Base-by-base conservation (phyloP, 2,329 filamentous ascomycete species). In the Didymosphaeria variabile region DNA sequence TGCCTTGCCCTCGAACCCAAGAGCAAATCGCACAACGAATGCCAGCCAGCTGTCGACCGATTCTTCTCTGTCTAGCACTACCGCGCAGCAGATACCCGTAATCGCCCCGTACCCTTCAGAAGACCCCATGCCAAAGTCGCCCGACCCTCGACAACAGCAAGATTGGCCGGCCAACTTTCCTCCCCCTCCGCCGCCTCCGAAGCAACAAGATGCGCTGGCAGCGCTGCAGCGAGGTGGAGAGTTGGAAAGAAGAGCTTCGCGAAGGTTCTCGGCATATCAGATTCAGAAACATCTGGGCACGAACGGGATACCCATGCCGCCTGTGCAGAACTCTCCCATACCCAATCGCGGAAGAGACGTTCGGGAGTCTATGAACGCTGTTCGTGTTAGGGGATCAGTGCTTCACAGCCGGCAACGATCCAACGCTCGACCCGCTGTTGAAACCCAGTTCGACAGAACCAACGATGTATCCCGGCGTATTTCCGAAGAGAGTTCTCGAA, bases 261-360 rank as follows among this genome's bases (percentile, higher is more conserved):
- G 94, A 68, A 86, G 95, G 72, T 99, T 98, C 76, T 98, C 95
- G 1, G 91, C 93, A 56, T 99, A 98, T 76, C 95, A 99, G 74
- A 97, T 99, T 68, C 92, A 93, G 49, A 98, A 97, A 75, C 93
- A 97, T 71, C 83, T 98, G 1, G 94, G 94, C 12, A 90, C 91
- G 17, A 93, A 90, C 78, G 93, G 92, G 21, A 90, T 98, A 17
- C 93, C 94, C 7, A 87, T 98, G 21, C 93, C 94, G 29, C 84
- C 91, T 5, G 78, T 84, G 19, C 93, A 96, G 74, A 93, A 90
- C 63, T 90, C 90, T 4, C 92, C 92, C 1, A 86, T 94, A 64
- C 94, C 94, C 5, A 97, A 97, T 73, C 86, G 94, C 63, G 93
- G 93, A 32, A 86, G 92, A 61, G 93, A 96, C 77, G 88, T 90